Base-by-base conservation (phyloP, 768 basidiomycete species). In the Fomitopsis pulvina region DNA sequence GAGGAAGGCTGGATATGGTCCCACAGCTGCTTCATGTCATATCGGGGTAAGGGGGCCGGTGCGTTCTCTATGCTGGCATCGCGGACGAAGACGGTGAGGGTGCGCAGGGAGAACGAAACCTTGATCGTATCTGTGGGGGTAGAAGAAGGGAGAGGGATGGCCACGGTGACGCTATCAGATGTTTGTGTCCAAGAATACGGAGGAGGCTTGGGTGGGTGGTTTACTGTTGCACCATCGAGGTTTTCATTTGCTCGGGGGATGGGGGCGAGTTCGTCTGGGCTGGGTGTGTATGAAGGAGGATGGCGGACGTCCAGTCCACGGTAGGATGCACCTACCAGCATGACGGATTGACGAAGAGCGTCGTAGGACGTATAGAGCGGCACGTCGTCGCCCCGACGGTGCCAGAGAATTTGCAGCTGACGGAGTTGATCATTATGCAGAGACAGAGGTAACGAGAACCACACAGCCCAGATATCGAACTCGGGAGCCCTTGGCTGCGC, bases 131-230 rank as follows among this genome's bases (percentile, higher is more conserved):
- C 72, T 52, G 80, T 85, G 1, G 75, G 64, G 0, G 82, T 87
- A 45, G 68, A 72, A 0, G 86, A 77, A 1, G 90, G 90, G n/a
- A 96, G 74, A 4, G 90, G 81, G 60, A 98, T 83, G 0, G 83
- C 84, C 38, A 98, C 66, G 0, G 89, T 92, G 44, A 98, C 71
- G 0, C 88, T 80, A 62, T 93, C 91, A 1, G 79, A 64, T 3
- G 85, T 83, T 61, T 99, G 95, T 0, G 83, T 89, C 95, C 95
- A 99, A 1, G 91, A 90, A 66, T 93, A 97, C 0, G 92, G 87
- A 24, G 81, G 79, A 2, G 86, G 87, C 55, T 75, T 83, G 9
- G 66, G 62, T 1, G 69, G 69, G 22, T 61, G 34, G 5, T 58
- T 49, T 37, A 60, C 26, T 3, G 42, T 32, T 10, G 24, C 56